Evolutionary conservation across 192 early-diverging fungal species (phyloP), one percentile per base, ranked within the genome.

Genomic region (Backusella luteola): DNA sequence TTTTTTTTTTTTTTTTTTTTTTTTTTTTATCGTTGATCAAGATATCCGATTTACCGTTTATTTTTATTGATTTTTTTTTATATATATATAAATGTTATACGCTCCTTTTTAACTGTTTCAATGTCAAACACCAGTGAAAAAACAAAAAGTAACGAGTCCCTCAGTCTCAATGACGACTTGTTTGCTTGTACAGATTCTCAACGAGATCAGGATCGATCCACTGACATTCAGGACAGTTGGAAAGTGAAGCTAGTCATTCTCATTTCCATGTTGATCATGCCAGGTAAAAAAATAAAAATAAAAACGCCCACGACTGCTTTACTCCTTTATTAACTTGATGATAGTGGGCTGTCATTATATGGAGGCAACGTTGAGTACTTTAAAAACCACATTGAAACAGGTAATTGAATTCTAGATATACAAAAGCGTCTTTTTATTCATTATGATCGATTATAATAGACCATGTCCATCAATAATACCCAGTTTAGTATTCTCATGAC

Each of bases 401-500:
- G 76, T 77, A 67, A 34, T 56, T 29, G 6, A 0, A 15, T 19
- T 32, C 0, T 32, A 35, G 5, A 38, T 34, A 68, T 36, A 19
- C 11, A 67, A 34, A 26, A 0, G 29, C 66, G 15, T 15, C 17
- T 5, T 21, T n/a, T 34, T 68, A 23, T 7, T 44, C 19, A 46
- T 17, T 19, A 26, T 71, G 23, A 21, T 42, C 14, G 32, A 32
- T 3, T 71, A 39, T 41, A 91, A 39, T 41, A 91, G 90, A 85
- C 87, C 59, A 77, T 85, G 44, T 82, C 80, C 11, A 91, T 91
- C 67, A 85, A 86, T 70, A 87, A 89, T 67, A 81, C 89, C 3
- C 86, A 87, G 46, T 91, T 91, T 76, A 86, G 90, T 39, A 84
- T 89, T 17, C 72, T 91, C 19, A 83, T 88, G 72, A 89, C 91